Percentiles rank a stretch among this genome's conserved stretches.
Conservation (phyloP, 2,329 filamentous ascomycete species). For the Kalmusia sp. region DNA sequence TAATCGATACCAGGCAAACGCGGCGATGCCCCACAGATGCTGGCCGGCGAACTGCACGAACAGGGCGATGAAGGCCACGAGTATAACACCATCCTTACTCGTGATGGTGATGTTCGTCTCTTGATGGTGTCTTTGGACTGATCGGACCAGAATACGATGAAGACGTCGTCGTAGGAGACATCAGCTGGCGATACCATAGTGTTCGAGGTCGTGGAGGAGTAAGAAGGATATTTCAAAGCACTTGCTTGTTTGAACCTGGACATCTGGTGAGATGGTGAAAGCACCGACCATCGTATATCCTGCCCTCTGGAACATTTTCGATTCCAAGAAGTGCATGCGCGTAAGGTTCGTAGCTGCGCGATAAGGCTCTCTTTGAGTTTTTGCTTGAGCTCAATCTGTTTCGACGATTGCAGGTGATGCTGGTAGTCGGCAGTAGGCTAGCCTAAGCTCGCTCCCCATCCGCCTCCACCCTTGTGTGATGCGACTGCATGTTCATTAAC, state of each 20-base stretch:
- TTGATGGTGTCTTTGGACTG: conserved; percentile 26
- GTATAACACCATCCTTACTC: conserved; percentile 25
- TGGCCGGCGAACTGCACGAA: conserved; percentile 26
- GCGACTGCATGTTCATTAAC: not conserved
- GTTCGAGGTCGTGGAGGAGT: not conserved
- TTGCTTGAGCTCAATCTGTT: not conserved
- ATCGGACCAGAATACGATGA: conserved; percentile 34
- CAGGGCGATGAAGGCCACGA: conserved; percentile 35
- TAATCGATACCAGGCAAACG: conserved; percentile 14
- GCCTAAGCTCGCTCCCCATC: not conserved
- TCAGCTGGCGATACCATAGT: conserved; percentile 11
- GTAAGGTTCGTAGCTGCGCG: not conserved
- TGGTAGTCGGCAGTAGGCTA: not conserved
- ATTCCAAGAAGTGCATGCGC: not conserved
- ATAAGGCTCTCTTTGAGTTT: not conserved
- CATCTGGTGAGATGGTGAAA: not conserved
- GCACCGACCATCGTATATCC: not conserved
- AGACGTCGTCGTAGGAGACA: conserved; percentile 17
- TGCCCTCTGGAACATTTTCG: not conserved
- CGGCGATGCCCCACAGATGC: conserved; percentile 16
- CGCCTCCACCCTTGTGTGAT: not conserved
- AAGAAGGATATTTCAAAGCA: not conserved
- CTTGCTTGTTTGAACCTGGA: not conserved
- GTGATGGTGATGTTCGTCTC: conserved; percentile 35
- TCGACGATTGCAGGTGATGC: conserved; percentile 3